Percentiles rank a stretch among this genome's conserved stretches.
Evolutionary conservation across 441 rosid genomes (phyloP).

Genomic region (Populus hybrid): DNA sequence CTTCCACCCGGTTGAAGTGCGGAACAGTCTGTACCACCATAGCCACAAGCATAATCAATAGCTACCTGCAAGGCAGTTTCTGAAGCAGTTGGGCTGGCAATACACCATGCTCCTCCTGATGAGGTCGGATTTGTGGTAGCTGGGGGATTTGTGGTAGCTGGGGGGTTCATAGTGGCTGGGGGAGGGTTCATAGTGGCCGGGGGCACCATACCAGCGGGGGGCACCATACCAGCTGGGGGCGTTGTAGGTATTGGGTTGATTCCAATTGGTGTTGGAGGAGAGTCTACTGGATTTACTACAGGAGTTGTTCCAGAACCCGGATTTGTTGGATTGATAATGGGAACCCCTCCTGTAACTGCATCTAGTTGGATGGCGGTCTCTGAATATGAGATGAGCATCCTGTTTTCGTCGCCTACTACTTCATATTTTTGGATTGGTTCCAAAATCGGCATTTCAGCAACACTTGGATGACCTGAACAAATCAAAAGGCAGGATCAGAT

Average conservation of each 20-base stretch:
- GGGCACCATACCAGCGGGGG: conserved; percentile 7
- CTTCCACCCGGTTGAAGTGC: conserved; percentile 65
- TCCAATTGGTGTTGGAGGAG: conserved; percentile 13
- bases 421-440: conserved; percentile 33
- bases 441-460: conserved; percentile 34
- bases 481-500: conserved; percentile 22
- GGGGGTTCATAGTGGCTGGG: conserved; percentile 33
- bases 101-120: conserved; percentile 71
- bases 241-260: conserved; percentile 21
- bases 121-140: conserved; percentile 47
- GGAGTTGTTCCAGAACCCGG: conserved; percentile 44
- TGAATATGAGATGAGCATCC: conserved; percentile 28
- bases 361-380: conserved; percentile 36
- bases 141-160: conserved; percentile 34
- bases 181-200: conserved; percentile 5
- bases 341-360: conserved; percentile 34
- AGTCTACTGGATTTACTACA: conserved; percentile 24
- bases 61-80: conserved; percentile 86
- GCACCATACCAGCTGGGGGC: conserved; percentile 11
- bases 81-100: conserved; percentile 72
- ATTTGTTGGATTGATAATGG: conserved; percentile 69
- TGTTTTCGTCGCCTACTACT: conserved; percentile 24
- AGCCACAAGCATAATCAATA: conserved; percentile 94
- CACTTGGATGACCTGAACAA: conserved; percentile 49
- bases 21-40: conserved; percentile 92